phyloP scores from a whole-genome alignment of 768 basidiomycete species.

The Pleurotus eryngii region DNA sequence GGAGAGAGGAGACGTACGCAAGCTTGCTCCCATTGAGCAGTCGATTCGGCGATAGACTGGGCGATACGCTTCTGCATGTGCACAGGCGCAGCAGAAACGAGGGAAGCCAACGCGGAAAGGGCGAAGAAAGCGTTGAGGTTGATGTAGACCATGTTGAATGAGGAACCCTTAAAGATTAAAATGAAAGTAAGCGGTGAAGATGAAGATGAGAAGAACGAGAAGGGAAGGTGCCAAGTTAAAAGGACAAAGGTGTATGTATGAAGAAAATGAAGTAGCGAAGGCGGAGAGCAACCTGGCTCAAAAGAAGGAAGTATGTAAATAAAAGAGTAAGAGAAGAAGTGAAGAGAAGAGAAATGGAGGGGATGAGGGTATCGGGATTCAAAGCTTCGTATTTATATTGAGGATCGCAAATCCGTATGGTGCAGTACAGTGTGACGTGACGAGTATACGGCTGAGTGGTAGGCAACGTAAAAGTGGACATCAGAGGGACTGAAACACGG shows the following conservation, averaged over 20 bases:
- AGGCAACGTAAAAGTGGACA: too few relatives aligned
- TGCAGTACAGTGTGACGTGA: too few relatives aligned
- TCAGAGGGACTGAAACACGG: too few relatives aligned
- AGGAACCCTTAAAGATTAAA: background rate
- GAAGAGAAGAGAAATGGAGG: background rate
- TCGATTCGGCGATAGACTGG: conserved; percentile 45
- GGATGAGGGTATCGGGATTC: background rate
- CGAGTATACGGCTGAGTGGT: too few relatives aligned
- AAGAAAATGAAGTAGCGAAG: background rate
- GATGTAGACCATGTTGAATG: conserved; percentile 5
- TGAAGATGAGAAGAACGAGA: too few relatives aligned
- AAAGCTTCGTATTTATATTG: too few relatives aligned
- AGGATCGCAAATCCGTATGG: too few relatives aligned
- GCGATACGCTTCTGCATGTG: conserved; percentile 45
- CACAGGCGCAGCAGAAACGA: conserved; percentile 27
- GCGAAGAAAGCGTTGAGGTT: conserved; percentile 24
- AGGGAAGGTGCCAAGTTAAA: too few relatives aligned
- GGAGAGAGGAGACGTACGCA: conserved; percentile 35
- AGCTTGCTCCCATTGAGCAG: conserved; percentile 46
- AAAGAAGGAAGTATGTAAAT: background rate
- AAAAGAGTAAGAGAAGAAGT: background rate
- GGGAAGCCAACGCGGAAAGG: conserved; percentile 17
- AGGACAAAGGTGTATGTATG: too few relatives aligned
- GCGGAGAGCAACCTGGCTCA: background rate
- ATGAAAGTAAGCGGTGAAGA: background rate